Evolutionary conservation across 2,329 filamentous ascomycete genomes (phyloP), one percentile per base, ranked within the genome.

Genomic region (Chaetomium sp.): DNA sequence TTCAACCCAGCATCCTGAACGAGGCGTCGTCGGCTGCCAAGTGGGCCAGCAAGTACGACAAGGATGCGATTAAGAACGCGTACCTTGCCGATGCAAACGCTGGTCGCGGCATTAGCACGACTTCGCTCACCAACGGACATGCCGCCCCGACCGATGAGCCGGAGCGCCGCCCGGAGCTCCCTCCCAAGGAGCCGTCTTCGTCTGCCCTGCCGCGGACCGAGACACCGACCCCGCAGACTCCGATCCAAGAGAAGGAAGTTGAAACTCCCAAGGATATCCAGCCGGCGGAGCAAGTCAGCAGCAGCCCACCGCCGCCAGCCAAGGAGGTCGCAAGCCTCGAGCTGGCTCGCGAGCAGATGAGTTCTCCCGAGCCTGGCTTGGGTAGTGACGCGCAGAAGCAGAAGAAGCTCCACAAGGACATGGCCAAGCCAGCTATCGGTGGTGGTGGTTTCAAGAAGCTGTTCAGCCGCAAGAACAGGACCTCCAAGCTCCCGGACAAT

Each of bases 11-110:
- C 52, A 87, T 97, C 59, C 79, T 91, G 66, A 90, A 79, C 52
- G 94, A 96, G 69, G 92, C 91, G 14, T 94, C 88, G 7, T 88
- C 91, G 32, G 94, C 94, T 1, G 87, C 99, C 85, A 95, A 96
- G 71, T 99, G 94, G 94, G 90, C 92, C 36, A 92, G 80, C 70
- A 91, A 91, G 65, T 97, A 96, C 68, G 94, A 97, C 72, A 95
- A 94, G 72, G 86, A 94, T 65, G 79, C 86, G 6, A 86, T 95
- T 59, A 85, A 91, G 53, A 85, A 89, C 61, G 85, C 89, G n/a
- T 97, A 97, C 70, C 78, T 97, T 51, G 82, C 84, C 46, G 86
- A 95, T 67, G 76, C 74, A 48, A 82, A 79, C 61, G 85, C 87
- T 43, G 91, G 91, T 27, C 87, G 82, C 56, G 89, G 89, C 10